Conservation (phyloP, 257 asterid genomes). For the Petrea volubilis region DNA sequence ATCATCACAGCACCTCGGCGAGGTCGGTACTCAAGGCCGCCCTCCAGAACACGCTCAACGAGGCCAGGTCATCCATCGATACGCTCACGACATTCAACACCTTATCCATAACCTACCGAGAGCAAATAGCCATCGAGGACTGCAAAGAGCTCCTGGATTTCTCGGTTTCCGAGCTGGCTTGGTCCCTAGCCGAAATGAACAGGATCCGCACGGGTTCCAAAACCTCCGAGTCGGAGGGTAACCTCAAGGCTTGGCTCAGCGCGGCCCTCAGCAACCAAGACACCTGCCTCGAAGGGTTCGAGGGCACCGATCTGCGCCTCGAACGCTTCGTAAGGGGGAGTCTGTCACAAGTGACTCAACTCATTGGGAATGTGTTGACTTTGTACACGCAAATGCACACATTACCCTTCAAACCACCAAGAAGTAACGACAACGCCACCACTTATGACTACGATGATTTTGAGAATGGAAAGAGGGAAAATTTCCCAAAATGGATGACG, state of each 20-base stretch:
- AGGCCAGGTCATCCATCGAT: slow-evolving; percentile 58
- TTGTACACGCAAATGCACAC: slow-evolving; percentile 65
- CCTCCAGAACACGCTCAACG: slow-evolving; percentile 56
- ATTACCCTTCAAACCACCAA: slow-evolving; percentile 53
- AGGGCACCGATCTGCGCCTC: slow-evolving; percentile 80
- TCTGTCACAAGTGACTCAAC: slow-evolving; percentile 80
- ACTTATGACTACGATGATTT: background rate
- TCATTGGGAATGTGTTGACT: slow-evolving; percentile 73
- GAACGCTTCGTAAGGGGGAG: slow-evolving; percentile 68
- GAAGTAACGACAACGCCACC: slow-evolving; percentile 15
- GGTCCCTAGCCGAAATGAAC: slow-evolving; percentile 83
- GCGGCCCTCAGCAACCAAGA: slow-evolving; percentile 98
- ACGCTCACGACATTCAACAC: slow-evolving; percentile 61
- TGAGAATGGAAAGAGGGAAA: slow-evolving; percentile 1
- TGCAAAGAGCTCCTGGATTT: slow-evolving; percentile 93
- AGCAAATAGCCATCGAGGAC: slow-evolving; percentile 80
- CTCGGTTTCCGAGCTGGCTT: slow-evolving; percentile 80
- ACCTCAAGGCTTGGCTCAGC: slow-evolving; percentile 92
- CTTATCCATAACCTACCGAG: slow-evolving; percentile 63
- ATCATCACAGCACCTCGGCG: slow-evolving; percentile 28
- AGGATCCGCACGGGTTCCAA: slow-evolving; percentile 49
- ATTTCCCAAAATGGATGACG: slow-evolving; percentile 75
- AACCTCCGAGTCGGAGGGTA: slow-evolving; percentile 51
- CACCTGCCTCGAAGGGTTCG: slow-evolving; percentile 93
- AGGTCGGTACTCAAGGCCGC: slow-evolving; percentile 62